Evolutionary conservation across 2,329 filamentous ascomycete species (phyloP).

Genomic region (Cladosporium cucumerinum): DNA sequence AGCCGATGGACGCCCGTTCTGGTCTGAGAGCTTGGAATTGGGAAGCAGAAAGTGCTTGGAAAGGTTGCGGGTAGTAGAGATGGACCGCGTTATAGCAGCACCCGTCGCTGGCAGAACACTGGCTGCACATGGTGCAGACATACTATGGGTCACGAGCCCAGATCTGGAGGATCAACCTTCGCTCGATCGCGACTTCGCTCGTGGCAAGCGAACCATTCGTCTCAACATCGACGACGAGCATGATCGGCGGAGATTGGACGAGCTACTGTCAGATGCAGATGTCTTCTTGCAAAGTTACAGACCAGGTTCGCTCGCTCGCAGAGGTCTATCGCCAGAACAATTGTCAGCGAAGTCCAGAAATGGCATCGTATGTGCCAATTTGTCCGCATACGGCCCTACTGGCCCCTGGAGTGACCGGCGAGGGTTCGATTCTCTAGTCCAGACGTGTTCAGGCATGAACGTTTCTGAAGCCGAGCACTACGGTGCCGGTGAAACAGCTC

Average conservation of each 20-base stretch:
- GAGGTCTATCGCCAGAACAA: constrained; percentile 42
- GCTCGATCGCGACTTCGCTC: constrained; percentile 28
- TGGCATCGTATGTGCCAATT: constrained; percentile 48
- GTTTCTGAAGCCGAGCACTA: constrained; percentile 52
- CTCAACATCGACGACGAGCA: constrained; percentile 33
- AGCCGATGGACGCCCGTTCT: constrained; percentile 8
- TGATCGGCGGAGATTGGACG: constrained; percentile 29
- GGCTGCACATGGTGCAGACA: constrained; percentile 32
- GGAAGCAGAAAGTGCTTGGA: constrained; percentile 29
- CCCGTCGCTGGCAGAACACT: constrained; percentile 30
- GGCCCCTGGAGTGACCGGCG: constrained; percentile 48
- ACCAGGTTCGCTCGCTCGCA: constrained; percentile 45
- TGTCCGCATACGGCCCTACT: constrained; percentile 52
- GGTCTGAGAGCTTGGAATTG: constrained; percentile 15
- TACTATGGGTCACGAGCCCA: constrained; percentile 31
- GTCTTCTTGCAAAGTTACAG: constrained; percentile 49
- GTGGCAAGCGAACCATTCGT: constrained; percentile 32
- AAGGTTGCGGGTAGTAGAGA: constrained; percentile 37
- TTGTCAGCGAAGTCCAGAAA: constrained; percentile 36
- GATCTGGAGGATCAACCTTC: constrained; percentile 26
- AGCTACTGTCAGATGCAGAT: constrained; percentile 38
- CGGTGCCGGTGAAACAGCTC: constrained; percentile 39
- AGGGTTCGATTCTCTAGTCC: constrained; percentile 56
- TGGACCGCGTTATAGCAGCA: constrained; percentile 31
- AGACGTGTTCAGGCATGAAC: constrained; percentile 56